Conservation (phyloP, 225 moss, liverwort and hornwort genomes). For the Pseudoscleropodium purum region DNA sequence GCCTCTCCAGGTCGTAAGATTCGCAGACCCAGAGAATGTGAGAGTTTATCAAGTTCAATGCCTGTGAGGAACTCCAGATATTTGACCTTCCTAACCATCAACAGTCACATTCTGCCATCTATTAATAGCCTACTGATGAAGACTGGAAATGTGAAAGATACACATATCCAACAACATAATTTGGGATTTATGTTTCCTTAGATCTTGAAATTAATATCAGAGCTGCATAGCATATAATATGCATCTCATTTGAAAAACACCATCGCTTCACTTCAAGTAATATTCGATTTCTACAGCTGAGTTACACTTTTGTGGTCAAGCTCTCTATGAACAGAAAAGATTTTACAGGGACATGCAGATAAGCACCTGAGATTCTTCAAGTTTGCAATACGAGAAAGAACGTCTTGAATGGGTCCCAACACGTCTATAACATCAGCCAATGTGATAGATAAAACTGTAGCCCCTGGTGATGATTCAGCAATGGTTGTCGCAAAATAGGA, state of each 20-base stretch:
- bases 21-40: slow-evolving; percentile 66
- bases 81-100: slow-evolving; percentile 61
- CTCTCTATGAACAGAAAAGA: not conserved
- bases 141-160: not conserved
- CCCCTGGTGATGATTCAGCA: slow-evolving; percentile 40
- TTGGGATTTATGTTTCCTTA: not conserved
- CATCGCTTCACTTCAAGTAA: not conserved
- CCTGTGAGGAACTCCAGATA: slow-evolving; percentile 56
- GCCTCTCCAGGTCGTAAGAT: slow-evolving; percentile 66
- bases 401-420: slow-evolving; percentile 85
- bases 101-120: not conserved
- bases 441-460: slow-evolving; percentile 57
- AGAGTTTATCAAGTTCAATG: slow-evolving; percentile 62
- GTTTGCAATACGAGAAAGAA: slow-evolving; percentile 68
- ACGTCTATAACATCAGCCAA: slow-evolving; percentile 54
- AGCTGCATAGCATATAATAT: not conserved
- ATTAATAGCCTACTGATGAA: not conserved
- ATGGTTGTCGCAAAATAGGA: slow-evolving; percentile 47
- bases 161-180: not conserved
- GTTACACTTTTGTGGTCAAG: not conserved
- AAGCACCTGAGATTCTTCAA: slow-evolving; percentile 72
- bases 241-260: not conserved
- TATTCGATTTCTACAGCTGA: not conserved
- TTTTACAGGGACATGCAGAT: not conserved
- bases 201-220: not conserved